A percentile compares a stretch with the other conserved stretches of the same genome.
Conservation (phyloP, 768 basidiomycete genomes). For the Coprinellus aureogranulatus region DNA sequence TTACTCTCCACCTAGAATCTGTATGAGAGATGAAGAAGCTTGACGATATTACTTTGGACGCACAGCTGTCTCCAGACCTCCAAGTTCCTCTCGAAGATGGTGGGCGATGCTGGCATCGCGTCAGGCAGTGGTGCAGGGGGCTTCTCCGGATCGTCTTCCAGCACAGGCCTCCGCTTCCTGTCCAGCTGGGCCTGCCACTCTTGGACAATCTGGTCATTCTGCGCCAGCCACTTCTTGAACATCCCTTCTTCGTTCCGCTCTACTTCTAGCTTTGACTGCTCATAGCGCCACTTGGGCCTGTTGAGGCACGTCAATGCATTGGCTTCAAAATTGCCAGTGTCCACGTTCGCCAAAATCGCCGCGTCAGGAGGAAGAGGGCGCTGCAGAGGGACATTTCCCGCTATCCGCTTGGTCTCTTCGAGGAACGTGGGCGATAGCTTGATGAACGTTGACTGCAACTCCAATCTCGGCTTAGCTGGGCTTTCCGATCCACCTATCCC, state of each 20-base stretch:
- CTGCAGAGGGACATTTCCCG: constrained; percentile 48
- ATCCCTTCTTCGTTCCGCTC: constrained; percentile 86
- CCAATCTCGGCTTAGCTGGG: constrained; percentile 38
- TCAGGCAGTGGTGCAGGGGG: background rate
- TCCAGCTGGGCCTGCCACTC: constrained; percentile 43
- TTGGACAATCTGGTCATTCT: constrained; percentile 57
- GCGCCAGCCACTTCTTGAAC: constrained; percentile 74
- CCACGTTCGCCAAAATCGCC: constrained; percentile 32
- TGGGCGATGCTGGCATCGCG: constrained; percentile 60
- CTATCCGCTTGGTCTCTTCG: constrained; percentile 55
- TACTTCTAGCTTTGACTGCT: constrained; percentile 84
- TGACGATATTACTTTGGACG: constrained; percentile 24
- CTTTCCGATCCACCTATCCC: constrained; percentile 22
- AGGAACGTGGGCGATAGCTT: constrained; percentile 59
- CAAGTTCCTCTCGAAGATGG: constrained; percentile 85
- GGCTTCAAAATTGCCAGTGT: constrained; percentile 14
- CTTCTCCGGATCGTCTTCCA: constrained; percentile 7
- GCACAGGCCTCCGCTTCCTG: constrained; percentile 5
- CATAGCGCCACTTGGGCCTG: constrained; percentile 84
- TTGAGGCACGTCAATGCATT: constrained; percentile 49
- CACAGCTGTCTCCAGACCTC: constrained; percentile 95
- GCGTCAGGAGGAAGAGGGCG: constrained; percentile 52
- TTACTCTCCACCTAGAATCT: constrained; percentile 80
- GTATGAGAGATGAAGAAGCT: constrained; percentile 11
- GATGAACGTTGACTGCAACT: constrained; percentile 70